Conservation (phyloP, 768 basidiomycete species). For the Calocera cornea region DNA sequence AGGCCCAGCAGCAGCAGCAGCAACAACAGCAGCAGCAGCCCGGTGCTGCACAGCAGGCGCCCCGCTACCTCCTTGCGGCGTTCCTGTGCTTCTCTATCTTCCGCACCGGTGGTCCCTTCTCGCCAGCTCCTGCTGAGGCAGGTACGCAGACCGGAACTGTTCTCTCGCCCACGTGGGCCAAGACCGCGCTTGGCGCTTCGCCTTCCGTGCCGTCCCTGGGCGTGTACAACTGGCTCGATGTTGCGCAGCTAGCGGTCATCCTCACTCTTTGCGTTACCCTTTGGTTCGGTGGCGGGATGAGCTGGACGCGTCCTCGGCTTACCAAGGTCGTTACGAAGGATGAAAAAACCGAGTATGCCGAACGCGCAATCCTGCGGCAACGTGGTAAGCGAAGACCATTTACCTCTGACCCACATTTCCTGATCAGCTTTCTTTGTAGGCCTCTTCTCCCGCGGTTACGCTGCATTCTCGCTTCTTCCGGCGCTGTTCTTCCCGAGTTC, state of each 20-base stretch:
- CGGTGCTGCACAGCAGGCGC: slow-evolving; percentile 17
- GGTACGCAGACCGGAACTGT: background rate
- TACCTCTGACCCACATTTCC: background rate
- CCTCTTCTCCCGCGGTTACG: background rate
- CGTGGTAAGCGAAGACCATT: background rate
- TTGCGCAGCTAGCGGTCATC: background rate
- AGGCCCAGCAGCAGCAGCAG: slow-evolving; percentile 15
- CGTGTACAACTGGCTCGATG: background rate
- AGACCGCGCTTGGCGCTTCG: background rate
- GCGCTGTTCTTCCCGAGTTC: background rate
- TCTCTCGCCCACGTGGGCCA: background rate
- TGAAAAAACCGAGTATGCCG: background rate
- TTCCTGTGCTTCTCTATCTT: slow-evolving; percentile 81
- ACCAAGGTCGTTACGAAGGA: background rate
- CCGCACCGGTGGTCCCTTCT: slow-evolving; percentile 10
- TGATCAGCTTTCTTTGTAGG: background rate
- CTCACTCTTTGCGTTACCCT: background rate
- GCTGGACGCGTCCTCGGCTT: background rate
- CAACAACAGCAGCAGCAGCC: slow-evolving; percentile 9
- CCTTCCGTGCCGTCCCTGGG: background rate
- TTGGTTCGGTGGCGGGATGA: background rate
- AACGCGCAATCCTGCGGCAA: background rate
- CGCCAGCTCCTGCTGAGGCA: background rate
- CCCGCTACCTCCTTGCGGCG: slow-evolving; percentile 64
- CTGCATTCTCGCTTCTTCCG: background rate